Evolutionary conservation across 257 asterid genomes (phyloP).

Genomic region (Lantana camara): DNA sequence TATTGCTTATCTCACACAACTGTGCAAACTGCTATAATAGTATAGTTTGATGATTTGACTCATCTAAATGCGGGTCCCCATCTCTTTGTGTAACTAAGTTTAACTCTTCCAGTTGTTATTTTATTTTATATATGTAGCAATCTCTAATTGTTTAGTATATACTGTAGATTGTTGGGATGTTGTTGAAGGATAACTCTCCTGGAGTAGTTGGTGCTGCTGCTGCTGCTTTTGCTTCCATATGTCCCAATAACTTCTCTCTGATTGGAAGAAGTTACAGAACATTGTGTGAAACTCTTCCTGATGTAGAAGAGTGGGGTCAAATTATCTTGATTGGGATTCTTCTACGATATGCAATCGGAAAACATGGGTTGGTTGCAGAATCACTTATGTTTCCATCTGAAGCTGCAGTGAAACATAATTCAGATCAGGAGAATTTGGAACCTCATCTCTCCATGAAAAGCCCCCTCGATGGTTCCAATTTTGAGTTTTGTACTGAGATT

Average conservation of each 20-base stretch:
- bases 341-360: slow-evolving; percentile 83
- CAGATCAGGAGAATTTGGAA: slow-evolving; percentile 47
- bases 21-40: slow-evolving; percentile 16
- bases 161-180: slow-evolving; percentile 75
- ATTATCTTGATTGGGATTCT: slow-evolving; percentile 83
- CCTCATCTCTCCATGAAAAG: slow-evolving; percentile 39
- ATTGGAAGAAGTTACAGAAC: slow-evolving; percentile 80
- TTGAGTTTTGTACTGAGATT: slow-evolving; percentile 54
- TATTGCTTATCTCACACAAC: slow-evolving; percentile 7
- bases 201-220: slow-evolving; percentile 99
- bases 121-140: not conserved
- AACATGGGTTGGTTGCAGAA: slow-evolving; percentile 87
- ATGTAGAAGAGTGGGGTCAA: slow-evolving; percentile 99
- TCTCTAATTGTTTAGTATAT: slow-evolving; percentile 26
- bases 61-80: slow-evolving; percentile 21
- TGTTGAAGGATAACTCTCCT: slow-evolving; percentile 89
- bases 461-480: slow-evolving; percentile 34
- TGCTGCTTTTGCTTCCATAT: slow-evolving; percentile 84
- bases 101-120: slow-evolving; percentile 4
- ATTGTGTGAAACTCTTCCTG: slow-evolving; percentile 93
- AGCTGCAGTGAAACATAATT: slow-evolving; percentile 38
- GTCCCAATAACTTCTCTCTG: slow-evolving; percentile 80
- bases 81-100: slow-evolving; percentile 17
- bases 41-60: slow-evolving; percentile 16
- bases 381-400: slow-evolving; percentile 66